phyloP scores from a whole-genome alignment of 192 early-diverging fungal species.

The Gorgonomyces haynaldii region DNA sequence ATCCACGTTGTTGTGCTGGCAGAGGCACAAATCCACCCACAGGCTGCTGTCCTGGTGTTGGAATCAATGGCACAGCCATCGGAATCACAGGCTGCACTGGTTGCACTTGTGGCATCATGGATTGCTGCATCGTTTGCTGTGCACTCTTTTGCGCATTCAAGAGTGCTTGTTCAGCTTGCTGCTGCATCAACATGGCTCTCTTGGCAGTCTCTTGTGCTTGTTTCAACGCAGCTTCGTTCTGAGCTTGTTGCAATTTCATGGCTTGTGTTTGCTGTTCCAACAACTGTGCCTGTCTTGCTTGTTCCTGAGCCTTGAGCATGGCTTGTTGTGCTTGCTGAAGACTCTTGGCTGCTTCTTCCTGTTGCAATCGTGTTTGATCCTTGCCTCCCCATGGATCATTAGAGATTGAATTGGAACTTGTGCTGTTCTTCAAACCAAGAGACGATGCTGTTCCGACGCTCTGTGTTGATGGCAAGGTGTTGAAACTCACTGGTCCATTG shows the following conservation, averaged over 20 bases:
- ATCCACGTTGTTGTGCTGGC: conserved; percentile 5
- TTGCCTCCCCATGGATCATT: conserved; percentile 18
- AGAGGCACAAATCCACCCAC: conserved; percentile 4
- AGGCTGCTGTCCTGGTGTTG: neutral
- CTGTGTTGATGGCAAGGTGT: conserved; percentile 6
- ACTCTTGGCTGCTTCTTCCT: conserved; percentile 15
- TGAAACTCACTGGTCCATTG: neutral
- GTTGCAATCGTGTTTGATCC: conserved; percentile 14
- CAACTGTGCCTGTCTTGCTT: conserved; percentile 13
- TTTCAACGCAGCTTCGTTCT: neutral
- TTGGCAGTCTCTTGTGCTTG: conserved; percentile 8
- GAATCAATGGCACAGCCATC: neutral
- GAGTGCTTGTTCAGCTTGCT: conserved; percentile 16
- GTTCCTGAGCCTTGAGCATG: conserved; percentile 18
- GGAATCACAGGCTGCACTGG: neutral
- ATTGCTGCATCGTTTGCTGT: conserved; percentile 10
- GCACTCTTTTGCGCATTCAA: neutral
- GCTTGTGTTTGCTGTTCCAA: neutral
- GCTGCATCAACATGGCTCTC: conserved; percentile 12
- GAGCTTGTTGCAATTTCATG: neutral
- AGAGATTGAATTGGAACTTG: neutral
- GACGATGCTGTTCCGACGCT: neutral
- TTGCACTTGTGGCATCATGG: neutral
- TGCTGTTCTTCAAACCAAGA: neutral
- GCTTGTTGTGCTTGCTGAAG: conserved; percentile 15